Base-by-base conservation (phyloP, 208 protist species). In the Acanthamoeba lenticulata region DNA sequence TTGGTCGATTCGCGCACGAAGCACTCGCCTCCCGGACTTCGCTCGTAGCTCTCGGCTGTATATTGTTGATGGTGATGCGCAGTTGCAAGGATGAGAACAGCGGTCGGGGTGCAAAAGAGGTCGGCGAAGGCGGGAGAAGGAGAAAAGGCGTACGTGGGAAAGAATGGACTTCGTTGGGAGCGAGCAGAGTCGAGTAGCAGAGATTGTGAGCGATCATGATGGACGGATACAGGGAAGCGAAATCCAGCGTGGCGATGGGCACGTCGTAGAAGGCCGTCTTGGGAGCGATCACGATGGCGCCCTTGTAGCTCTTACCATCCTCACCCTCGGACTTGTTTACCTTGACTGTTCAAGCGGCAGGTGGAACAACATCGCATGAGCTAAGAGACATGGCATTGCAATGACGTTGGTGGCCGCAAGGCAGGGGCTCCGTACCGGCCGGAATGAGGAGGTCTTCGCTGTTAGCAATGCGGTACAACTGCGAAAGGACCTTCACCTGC, bases 161-260 rank as follows among this genome's bases (percentile, higher is more conserved):
- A n/a, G 36, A 11, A 17, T 44, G 11, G 72, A 83, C 72, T 52
- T 83, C 72, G 72, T 9, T 32, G 19, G 72, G 40, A 4, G 72
- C 34, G 7, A 83, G 42, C 0, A 99, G 95, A 17, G 99, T 99
- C 1, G 98, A 98, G 96, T 99, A 99, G 96, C 99, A 99, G 24
- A 99, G 97, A 96, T 99, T 99, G 97, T 99, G 99, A n/a, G 99
- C 99, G 95, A 99, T 99, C 97, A 99, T 99, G 95, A 99, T 99
- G 83, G 99, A 99, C 5, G 99, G 99, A 97, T 99, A 99, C 62
- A 99, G 97, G 69, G 98, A 99, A 21, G 99, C 98, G 95, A 99
- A 99, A 97, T 99, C 99, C 0, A 99, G 97, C 24, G 99, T 99
- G 21, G 99, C 97, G 83, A 99, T 98, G 3, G 99, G 99, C 27